These are phyloP conservation scores for Peronospora farinosa DNA, from an alignment of 352 stramenopile species.

Conservation along the genomic window DNA sequence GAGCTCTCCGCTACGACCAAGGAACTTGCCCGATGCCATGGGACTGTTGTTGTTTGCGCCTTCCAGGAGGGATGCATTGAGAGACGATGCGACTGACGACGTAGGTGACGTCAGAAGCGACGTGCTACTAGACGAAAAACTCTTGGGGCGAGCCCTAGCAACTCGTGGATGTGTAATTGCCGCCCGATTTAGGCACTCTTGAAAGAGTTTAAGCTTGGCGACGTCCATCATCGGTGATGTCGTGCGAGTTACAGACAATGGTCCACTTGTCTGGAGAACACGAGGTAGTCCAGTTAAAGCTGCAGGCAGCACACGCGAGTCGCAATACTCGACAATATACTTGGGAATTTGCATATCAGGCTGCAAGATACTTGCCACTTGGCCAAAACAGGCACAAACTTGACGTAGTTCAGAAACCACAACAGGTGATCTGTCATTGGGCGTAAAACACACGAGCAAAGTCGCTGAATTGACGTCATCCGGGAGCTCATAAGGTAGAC, in stretches of 20 bases:
- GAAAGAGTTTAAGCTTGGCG: conserved; percentile 57
- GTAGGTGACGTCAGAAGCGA: conserved; percentile 61
- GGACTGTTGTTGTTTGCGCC: conserved; percentile 24
- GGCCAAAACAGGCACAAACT: conserved; percentile 60
- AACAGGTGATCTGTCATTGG: conserved; percentile 17
- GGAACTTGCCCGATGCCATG: conserved; percentile 24
- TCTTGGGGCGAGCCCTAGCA: conserved; percentile 37
- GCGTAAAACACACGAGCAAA: conserved; percentile 39
- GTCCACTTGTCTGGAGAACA: conserved; percentile 29
- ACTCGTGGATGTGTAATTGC: conserved; percentile 9
- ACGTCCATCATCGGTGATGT: conserved; percentile 51
- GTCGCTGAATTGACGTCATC: conserved; percentile 62
- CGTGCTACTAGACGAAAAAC: conserved; percentile 56
- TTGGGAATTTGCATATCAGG: conserved; percentile 34
- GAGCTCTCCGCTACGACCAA: conserved; percentile 14
- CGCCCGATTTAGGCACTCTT: conserved; percentile 37
- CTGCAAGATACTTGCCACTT: conserved; percentile 69
- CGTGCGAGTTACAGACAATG: conserved; percentile 43
- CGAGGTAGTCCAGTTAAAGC: conserved; percentile 38
- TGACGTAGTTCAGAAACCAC: conserved; percentile 45
- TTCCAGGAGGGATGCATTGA: conserved; percentile 57
- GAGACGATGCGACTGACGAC: conserved; percentile 54
- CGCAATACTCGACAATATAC: conserved; percentile 75
- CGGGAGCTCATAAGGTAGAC: conserved; percentile 58
- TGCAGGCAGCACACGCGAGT: conserved; percentile 41